Conservation (phyloP, 2,329 filamentous ascomycete species). For the Fusarium hostae region DNA sequence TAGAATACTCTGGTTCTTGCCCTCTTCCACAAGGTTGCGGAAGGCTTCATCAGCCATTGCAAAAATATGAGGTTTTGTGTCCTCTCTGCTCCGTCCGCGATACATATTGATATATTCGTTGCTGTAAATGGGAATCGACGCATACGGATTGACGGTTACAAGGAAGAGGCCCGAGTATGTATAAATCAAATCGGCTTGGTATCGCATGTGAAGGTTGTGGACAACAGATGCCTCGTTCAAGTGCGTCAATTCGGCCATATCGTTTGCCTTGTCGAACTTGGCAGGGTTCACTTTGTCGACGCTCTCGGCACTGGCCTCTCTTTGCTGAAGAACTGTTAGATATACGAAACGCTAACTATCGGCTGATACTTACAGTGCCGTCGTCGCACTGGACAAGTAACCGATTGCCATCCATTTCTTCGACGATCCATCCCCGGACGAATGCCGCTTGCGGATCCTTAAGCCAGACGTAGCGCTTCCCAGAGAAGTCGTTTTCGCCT, state of each 20-base stretch:
- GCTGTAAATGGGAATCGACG: slow-evolving; percentile 91
- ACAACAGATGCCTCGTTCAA: slow-evolving; percentile 98
- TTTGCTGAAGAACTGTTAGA: slow-evolving; percentile 68
- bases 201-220: slow-evolving; percentile 94
- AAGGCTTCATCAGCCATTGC: slow-evolving; percentile 98
- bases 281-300: slow-evolving; percentile 99
- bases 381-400: slow-evolving; percentile 94
- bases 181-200: slow-evolving; percentile 96
- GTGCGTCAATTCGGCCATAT: slow-evolving; percentile 99
- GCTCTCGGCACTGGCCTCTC: slow-evolving; percentile 84
- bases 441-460: slow-evolving; percentile 89
- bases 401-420: slow-evolving; percentile 76
- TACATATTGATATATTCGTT: slow-evolving; percentile 99
- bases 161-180: slow-evolving; percentile 98
- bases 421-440: slow-evolving; percentile 89
- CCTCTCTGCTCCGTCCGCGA: slow-evolving; percentile 87
- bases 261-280: slow-evolving; percentile 99
- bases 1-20: slow-evolving; percentile 95
- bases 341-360: background rate
- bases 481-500: slow-evolving; percentile 98
- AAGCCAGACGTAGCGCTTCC: slow-evolving; percentile 98
- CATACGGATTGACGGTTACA: slow-evolving; percentile 97
- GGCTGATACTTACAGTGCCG: slow-evolving; percentile 73
- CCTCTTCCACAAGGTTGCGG: slow-evolving; percentile 93
- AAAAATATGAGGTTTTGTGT: slow-evolving; percentile 97